These are phyloP conservation scores for Rhizopus sp. DNA, from an alignment of 371 early-diverging fungal genomes.

Conservation along the genomic window DNA sequence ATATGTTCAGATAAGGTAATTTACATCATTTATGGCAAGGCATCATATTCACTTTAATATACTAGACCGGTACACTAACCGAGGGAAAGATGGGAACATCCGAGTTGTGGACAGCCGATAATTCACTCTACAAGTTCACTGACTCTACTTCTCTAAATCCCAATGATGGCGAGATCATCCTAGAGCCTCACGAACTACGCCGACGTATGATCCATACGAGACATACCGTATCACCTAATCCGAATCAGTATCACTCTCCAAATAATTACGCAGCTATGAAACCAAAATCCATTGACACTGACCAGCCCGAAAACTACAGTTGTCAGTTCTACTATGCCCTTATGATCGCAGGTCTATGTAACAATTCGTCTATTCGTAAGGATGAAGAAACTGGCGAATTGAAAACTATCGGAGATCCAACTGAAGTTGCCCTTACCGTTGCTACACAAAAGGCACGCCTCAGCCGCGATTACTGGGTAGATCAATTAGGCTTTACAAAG, in stretches of 20 bases:
- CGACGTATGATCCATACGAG: slow-evolving; percentile 46
- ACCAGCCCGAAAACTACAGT: slow-evolving; percentile 32
- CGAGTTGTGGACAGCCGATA: slow-evolving; percentile 73
- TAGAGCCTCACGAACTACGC: slow-evolving; percentile 36
- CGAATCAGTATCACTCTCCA: neutral
- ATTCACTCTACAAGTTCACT: slow-evolving; percentile 64
- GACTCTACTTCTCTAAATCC: slow-evolving; percentile 69
- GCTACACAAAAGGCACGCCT: slow-evolving; percentile 59
- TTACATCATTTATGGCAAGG: neutral
- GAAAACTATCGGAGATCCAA: slow-evolving; percentile 80
- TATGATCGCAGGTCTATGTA: slow-evolving; percentile 62
- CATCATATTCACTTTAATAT: neutral
- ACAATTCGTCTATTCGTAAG: slow-evolving; percentile 64
- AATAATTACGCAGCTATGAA: slow-evolving; percentile 34
- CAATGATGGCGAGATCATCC: slow-evolving; percentile 58
- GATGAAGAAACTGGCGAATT: slow-evolving; percentile 65
- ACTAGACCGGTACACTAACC: slow-evolving; percentile 92
- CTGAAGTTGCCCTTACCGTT: slow-evolving; percentile 72
- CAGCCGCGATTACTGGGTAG: slow-evolving; percentile 34
- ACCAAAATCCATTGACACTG: slow-evolving; percentile 36
- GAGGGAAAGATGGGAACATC: slow-evolving; percentile 89
- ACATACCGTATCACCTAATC: slow-evolving; percentile 17
- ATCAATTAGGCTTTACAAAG: slow-evolving; percentile 32
- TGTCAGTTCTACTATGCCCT: slow-evolving; percentile 34
- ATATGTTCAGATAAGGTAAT: slow-evolving; percentile 97